phyloP scores from a whole-genome alignment of 164 flowering plant genomes.

The Aristolochia fimbriata region DNA sequence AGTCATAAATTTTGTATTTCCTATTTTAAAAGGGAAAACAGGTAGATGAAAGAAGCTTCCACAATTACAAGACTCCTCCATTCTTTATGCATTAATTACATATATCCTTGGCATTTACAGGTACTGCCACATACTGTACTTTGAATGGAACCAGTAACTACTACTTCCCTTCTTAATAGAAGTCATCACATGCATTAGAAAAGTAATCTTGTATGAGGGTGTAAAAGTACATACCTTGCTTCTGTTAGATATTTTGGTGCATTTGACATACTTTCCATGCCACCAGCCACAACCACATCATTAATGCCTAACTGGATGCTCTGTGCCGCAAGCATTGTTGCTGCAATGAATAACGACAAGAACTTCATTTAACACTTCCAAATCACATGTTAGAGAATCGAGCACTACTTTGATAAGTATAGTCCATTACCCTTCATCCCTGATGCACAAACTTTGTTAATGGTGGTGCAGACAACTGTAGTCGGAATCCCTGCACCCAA shows the following conservation, averaged over 20 bases:
- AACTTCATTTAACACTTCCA: not conserved
- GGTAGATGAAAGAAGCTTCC: no score
- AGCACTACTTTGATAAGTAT: not conserved
- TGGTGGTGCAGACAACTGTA: conserved; percentile 76
- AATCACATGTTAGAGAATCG: not conserved
- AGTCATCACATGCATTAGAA: not conserved
- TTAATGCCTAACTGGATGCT: conserved; percentile 59
- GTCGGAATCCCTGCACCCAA: conserved; percentile 85
- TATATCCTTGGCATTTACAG: no score
- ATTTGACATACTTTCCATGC: conserved; percentile 94
- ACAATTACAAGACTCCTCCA: no score
- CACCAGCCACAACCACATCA: conserved; percentile 76
- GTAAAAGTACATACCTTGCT: conserved; percentile 30
- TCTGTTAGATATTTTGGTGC: conserved; percentile 62
- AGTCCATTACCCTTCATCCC: conserved; percentile 72
- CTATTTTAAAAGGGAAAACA: no score
- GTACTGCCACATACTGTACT: no score
- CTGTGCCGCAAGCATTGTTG: conserved; percentile 72
- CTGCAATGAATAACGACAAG: conserved; percentile 20
- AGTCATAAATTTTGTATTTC: no score
- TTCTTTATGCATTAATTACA: no score
- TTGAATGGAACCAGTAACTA: no score
- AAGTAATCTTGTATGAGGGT: not conserved
- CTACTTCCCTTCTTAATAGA: not conserved
- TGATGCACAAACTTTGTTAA: conserved; percentile 89